Base-by-base conservation (phyloP, 2,329 filamentous ascomycete genomes). In the Plenodomus tracheiphilus region DNA sequence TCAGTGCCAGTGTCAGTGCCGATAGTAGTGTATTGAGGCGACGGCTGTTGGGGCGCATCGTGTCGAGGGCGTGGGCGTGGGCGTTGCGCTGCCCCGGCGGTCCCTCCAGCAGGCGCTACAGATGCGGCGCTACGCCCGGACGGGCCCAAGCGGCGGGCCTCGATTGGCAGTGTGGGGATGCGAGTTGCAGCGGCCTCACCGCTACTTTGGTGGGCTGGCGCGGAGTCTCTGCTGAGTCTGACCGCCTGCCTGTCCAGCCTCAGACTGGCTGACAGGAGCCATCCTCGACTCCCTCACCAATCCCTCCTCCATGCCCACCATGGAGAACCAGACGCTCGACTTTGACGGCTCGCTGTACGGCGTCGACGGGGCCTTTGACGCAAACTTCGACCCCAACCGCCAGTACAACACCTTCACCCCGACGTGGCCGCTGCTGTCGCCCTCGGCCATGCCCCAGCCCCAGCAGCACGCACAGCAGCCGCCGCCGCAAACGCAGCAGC, bases 291-390 rank as follows among this genome's bases (percentile, higher is more conserved):
- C 51, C 48, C 53, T 59, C 52, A 32, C 28, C 28, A 10, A 32
- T 15, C 28, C 8, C 54, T 38, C 43, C 58, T 53, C 59, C 53
- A 56, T 56, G 53, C 53, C 45, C 59, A 64, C 49, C 62, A 78
- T 78, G 76, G 75, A 78, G 58, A 69, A 74, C 64, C 61, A 62
- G 48, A 70, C 74, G 62, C 60, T 71, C 57, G 62, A 69, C 55
- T 58, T 74, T 52, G 73, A 75, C 57, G 57, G 59, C 54, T 48
- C 62, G 55, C 55, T 65, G 41, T 65, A 64, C 51, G 64, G 74
- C 44, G 53, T 56, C 41, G 71, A 76, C 62, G 71, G 56, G 41
- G 53, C 65, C 58, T 76, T 74, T 54, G 73, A 70, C 56, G 58
- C 67, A 25, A 59, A 58, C 41, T 74, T 66, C 64, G 69, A 73